phyloP scores from a whole-genome alignment of 2,329 filamentous ascomycete genomes.

The Alternaria angustiovoidea region DNA sequence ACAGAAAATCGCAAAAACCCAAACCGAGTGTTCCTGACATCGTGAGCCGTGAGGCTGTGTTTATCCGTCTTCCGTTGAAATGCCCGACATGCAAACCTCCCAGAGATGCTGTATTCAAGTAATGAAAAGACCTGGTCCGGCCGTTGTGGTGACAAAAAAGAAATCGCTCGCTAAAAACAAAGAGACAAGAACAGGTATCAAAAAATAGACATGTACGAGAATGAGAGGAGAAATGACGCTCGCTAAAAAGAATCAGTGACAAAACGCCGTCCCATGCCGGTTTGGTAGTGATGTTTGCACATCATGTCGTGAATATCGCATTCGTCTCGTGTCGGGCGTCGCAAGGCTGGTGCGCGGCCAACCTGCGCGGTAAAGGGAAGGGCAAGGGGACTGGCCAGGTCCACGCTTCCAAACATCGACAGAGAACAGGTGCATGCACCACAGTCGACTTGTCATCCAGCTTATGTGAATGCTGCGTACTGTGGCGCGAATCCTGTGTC shows the following conservation, averaged over 20 bases:
- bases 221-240: constrained; percentile 47
- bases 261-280: constrained; percentile 65
- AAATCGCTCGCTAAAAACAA: constrained; percentile 55
- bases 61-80: constrained; percentile 51
- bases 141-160: constrained; percentile 39
- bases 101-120: constrained; percentile 52
- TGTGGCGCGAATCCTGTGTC: constrained; percentile 80
- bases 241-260: constrained; percentile 55
- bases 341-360: constrained; percentile 52
- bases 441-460: constrained; percentile 27
- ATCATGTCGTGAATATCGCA: constrained; percentile 55
- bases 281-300: constrained; percentile 52
- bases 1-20: constrained; percentile 48
- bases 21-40: constrained; percentile 51
- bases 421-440: constrained; percentile 31
- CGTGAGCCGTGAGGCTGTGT: constrained; percentile 55
- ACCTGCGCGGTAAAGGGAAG: constrained; percentile 38
- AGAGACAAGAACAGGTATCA: constrained; percentile 51
- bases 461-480: constrained; percentile 82
- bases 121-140: constrained; percentile 50
- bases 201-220: constrained; percentile 49
- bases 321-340: constrained; percentile 55
- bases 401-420: constrained; percentile 49
- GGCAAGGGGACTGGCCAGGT: constrained; percentile 53
- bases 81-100: constrained; percentile 56